Evolutionary conservation across 2,329 filamentous ascomycete species (phyloP), one percentile per base, ranked within the genome.

Genomic region (Fusarium secorum): DNA sequence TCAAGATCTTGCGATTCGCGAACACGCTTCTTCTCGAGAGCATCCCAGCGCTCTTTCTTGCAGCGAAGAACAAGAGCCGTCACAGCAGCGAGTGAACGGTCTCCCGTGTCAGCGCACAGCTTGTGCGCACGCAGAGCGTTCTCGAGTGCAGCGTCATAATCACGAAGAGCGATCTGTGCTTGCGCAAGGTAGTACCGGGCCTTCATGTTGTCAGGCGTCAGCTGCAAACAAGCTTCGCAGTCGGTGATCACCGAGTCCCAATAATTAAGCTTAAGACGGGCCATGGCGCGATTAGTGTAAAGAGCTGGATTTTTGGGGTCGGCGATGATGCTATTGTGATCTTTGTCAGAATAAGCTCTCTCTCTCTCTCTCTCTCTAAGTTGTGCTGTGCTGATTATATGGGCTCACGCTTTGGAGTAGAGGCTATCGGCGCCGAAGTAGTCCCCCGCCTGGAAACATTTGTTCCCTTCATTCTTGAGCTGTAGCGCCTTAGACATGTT

Each of bases 261-360:
- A 74, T 89, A 85, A 66, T 86, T 83, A 26, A 97, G 87, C 81
- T 92, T 93, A 64, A 96, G 85, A 42, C 94, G 89, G 7, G 92
- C 90, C 82, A 97, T 92, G 55, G 94, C 93, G 58, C 95, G 93
- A 82, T 98, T 98, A 41, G 94, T 95, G 82, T 94, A 98, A 54
- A 97, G 87, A 33, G 91, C 85, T 3, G 92, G 89, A 78, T 97
- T 96, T 60, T 85, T 87, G 7, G 92, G 87, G 80, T 97, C 93
- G 78, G 90, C 89, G 75, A 92, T 89, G 74, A 97, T 94, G 42
- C 91, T 93, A 73, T 33, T 41, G 30, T 24, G 60, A 39, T 36
- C n/a, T 45, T 18, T 42, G 68, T 66, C 53, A 70, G 68, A 69
- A 53, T 52, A 32, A 28, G 45, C 46, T 41, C 41, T 15, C 42